A percentile compares a stretch with the other conserved stretches of the same genome.
Conservation (phyloP, 305 asterid genomes). For the Fraxinus sp. region DNA sequence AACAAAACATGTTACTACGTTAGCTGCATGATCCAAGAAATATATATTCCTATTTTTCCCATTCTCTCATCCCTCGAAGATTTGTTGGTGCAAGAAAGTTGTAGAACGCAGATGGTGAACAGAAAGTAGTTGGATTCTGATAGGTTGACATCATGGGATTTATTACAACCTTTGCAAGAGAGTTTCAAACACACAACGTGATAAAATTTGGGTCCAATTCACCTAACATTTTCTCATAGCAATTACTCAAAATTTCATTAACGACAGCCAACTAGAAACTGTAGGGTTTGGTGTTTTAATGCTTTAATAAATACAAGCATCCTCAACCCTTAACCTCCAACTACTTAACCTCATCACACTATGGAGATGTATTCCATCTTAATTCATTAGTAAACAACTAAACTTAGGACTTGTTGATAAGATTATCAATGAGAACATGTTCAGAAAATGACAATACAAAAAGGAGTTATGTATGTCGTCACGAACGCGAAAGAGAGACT, state of each 20-base stretch:
- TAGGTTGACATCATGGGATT: neutral
- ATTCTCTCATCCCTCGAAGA: neutral
- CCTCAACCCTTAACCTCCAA: slow-evolving; percentile 1
- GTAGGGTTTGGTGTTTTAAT: neutral
- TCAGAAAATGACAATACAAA: neutral
- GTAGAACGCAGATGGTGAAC: neutral
- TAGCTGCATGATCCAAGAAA: neutral
- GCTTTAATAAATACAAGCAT: neutral
- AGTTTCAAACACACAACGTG: neutral
- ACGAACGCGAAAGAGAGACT: neutral
- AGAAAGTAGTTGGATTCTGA: neutral
- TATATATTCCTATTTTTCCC: neutral
- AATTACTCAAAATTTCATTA: neutral
- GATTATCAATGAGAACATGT: neutral
- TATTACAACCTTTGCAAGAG: neutral
- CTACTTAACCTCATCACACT: neutral
- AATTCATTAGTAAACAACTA: neutral
- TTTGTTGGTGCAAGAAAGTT: neutral
- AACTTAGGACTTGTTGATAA: neutral
- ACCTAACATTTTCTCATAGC: neutral
- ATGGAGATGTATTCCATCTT: neutral
- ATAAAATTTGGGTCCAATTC: neutral
- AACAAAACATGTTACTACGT: neutral
- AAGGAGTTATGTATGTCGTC: neutral
- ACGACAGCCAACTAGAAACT: neutral